These are phyloP conservation scores for Turritis glabra DNA, from an alignment of 345 rosid species.

Conservation along the genomic window DNA sequence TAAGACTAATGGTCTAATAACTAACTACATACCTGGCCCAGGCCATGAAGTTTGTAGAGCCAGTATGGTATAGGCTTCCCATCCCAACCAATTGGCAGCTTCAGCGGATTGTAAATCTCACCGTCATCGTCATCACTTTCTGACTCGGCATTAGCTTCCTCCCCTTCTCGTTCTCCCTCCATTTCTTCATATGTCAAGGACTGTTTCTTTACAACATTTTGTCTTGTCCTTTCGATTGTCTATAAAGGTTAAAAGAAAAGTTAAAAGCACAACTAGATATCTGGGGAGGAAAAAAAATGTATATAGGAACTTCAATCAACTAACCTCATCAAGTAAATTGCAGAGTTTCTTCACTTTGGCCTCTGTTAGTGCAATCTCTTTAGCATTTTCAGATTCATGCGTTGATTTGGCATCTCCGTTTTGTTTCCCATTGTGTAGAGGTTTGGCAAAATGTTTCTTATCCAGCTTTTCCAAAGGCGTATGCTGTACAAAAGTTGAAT, in stretches of 20 bases:
- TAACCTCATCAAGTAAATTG: conserved; percentile 73
- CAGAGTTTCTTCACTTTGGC: conserved; percentile 73
- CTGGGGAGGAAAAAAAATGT: not conserved
- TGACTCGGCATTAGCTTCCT: conserved; percentile 81
- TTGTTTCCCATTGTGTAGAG: conserved; percentile 51
- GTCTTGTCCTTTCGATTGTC: conserved; percentile 74
- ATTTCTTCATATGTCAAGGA: conserved; percentile 94
- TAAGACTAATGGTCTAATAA: not conserved
- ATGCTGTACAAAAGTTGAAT: conserved; percentile 50
- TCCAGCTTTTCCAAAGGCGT: conserved; percentile 80
- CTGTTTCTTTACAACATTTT: conserved; percentile 92
- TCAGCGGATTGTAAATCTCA: conserved; percentile 90
- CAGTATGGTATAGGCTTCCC: conserved; percentile 99
- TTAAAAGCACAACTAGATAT: not conserved
- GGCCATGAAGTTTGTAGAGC: conserved; percentile 99
- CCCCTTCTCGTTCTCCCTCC: conserved; percentile 97
- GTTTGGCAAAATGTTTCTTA: conserved; percentile 88
- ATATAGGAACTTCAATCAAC: conserved; percentile 19
- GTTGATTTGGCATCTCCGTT: conserved; percentile 52
- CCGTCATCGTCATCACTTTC: conserved; percentile 99
- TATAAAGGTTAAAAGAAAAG: conserved; percentile 30
- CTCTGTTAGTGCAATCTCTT: conserved; percentile 76
- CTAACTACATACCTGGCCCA: conserved; percentile 70
- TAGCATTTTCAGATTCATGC: conserved; percentile 49
- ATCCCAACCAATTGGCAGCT: conserved; percentile 98